Evolutionary conservation across 2,329 filamentous ascomycete species (phyloP).

Genomic region (Lithohypha guttulata): DNA sequence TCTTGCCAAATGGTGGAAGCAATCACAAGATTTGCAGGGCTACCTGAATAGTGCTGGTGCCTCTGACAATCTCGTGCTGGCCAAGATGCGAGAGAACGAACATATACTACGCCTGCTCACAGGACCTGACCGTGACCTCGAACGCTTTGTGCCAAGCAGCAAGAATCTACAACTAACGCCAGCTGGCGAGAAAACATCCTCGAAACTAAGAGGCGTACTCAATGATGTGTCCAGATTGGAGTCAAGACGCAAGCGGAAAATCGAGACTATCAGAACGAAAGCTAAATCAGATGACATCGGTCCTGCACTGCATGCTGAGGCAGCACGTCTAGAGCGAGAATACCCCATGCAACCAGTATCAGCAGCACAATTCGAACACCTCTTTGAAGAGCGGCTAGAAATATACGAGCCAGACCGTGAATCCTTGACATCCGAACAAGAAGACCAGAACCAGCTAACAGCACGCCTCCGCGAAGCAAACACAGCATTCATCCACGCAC

Average conservation of each 20-base stretch:
- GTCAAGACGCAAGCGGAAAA: slow-evolving; percentile 64
- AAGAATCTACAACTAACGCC: slow-evolving; percentile 68
- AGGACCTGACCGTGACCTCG: slow-evolving; percentile 67
- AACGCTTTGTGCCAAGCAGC: slow-evolving; percentile 82
- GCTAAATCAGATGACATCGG: slow-evolving; percentile 79
- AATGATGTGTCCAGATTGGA: slow-evolving; percentile 81
- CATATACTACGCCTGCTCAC: slow-evolving; percentile 64
- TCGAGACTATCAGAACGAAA: slow-evolving; percentile 68
- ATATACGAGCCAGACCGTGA: slow-evolving; percentile 71
- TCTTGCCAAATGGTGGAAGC: slow-evolving; percentile 60
- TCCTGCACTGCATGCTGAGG: slow-evolving; percentile 69
- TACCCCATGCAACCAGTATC: slow-evolving; percentile 77
- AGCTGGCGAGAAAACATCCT: slow-evolving; percentile 67
- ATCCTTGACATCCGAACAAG: slow-evolving; percentile 57
- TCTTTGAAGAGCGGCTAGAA: slow-evolving; percentile 74
- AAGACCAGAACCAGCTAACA: slow-evolving; percentile 64
- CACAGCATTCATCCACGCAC: slow-evolving; percentile 63
- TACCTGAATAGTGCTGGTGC: slow-evolving; percentile 66
- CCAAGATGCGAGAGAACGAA: slow-evolving; percentile 68
- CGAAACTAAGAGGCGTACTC: slow-evolving; percentile 63
- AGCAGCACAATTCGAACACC: slow-evolving; percentile 79
- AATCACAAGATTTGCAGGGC: slow-evolving; percentile 68
- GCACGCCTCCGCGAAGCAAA: slow-evolving; percentile 64
- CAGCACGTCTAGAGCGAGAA: slow-evolving; percentile 71
- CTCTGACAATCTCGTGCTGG: slow-evolving; percentile 59